Evolutionary conservation across 345 rosid species (phyloP), one percentile per base, ranked within the genome.

Genomic region (Eucalyptus erythrocorys): DNA sequence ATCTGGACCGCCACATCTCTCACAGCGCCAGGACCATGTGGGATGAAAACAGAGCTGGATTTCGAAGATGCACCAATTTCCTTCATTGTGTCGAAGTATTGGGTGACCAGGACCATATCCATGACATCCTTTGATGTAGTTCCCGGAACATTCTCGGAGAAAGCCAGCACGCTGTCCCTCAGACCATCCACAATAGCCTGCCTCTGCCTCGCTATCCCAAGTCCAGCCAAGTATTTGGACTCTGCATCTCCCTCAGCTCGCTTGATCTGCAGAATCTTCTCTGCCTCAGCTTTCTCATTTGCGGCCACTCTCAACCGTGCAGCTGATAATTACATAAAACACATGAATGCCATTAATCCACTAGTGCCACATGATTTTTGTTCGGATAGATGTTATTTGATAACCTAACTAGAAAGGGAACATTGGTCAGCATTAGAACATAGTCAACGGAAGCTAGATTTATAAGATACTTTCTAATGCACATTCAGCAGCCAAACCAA

Each of bases 61-160:
- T 93, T 95, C 1, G 97, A 94, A 21, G 95, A 91, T 1, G 97
- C 95, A 5, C 97, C 97, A 1, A 96, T 94, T 47, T 95, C 98
- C 91, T 96, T 95, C 96, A 96, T 89, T 13, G 98, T 96, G 87
- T 96, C 97, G 8, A 96, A 95, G 90, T 95, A 96, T 76, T 95
- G 98, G 85, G 98, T 96, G 7, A 96, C 95, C 64, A 95, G 92
- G 88, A 96, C 97, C 97, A 96, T 93, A 90, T 95, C 98, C 98
- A 96, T 95, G 5, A 94, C 96, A 68, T 96, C 97, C 89, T 94
- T 96, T 1, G 98, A 93, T 40, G 95, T 57, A 51, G 95, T 94
- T 64, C 97, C 98, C 4, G 97, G 98, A 13, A 96, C 98, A 89
- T 92, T 93, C 91, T 90, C 95, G 4, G 96, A 94, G 90, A 93